phyloP scores from a whole-genome alignment of 2,329 filamentous ascomycete genomes.

The Fusarium ambrosium region DNA sequence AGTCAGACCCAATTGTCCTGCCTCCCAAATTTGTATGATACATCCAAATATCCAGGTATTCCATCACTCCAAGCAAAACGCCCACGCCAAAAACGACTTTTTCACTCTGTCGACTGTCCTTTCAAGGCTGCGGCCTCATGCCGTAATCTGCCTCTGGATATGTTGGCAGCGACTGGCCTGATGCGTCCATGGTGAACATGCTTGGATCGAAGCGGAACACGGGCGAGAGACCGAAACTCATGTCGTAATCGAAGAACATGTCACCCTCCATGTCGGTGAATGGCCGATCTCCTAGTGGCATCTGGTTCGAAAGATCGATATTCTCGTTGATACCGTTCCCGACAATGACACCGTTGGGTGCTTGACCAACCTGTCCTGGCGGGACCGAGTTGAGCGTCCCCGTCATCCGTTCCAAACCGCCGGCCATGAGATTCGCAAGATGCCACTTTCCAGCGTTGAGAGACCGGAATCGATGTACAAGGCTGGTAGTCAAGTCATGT shows the following conservation, averaged over 20 bases:
- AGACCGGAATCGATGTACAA: constrained; percentile 57
- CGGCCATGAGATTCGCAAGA: constrained; percentile 63
- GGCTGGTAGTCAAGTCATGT: constrained; percentile 54
- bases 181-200: constrained; percentile 45
- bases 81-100: background rate
- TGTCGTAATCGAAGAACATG: constrained; percentile 48
- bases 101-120: background rate
- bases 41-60: constrained; percentile 14
- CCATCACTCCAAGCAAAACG: background rate
- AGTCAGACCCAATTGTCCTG: background rate
- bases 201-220: constrained; percentile 46
- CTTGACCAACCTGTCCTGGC: constrained; percentile 28
- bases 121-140: constrained; percentile 32
- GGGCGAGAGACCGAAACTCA: constrained; percentile 48
- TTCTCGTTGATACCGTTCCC: constrained; percentile 31
- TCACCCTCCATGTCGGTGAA: constrained; percentile 46
- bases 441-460: constrained; percentile 61
- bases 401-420: constrained; percentile 60
- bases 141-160: constrained; percentile 44
- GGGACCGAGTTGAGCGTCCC: constrained; percentile 27
- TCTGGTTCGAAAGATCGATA: constrained; percentile 34
- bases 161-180: constrained; percentile 40
- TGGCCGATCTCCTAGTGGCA: constrained; percentile 33
- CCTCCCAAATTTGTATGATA: background rate
- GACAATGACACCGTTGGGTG: constrained; percentile 11